Conservation (phyloP, 139 green algal genomes). For the Tetratostichococcus sp. region DNA sequence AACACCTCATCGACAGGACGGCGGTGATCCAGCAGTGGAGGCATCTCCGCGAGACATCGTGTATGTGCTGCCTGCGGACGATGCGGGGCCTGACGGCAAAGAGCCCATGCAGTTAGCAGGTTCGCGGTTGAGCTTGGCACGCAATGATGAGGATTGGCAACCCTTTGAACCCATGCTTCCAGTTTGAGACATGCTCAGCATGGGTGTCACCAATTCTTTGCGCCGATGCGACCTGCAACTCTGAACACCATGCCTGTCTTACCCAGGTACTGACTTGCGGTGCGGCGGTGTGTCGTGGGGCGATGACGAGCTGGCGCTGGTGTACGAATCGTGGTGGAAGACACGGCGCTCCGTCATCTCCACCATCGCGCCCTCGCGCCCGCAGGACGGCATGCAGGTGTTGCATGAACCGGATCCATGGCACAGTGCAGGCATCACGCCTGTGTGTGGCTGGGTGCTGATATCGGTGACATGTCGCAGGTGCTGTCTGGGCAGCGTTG, state of each 20-base stretch:
- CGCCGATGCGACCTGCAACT: no score
- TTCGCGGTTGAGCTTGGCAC: neutral
- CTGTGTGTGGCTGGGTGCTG: no score
- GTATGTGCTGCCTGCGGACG: slow-evolving; percentile 65
- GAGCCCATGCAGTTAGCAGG: neutral
- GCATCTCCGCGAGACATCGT: slow-evolving; percentile 89
- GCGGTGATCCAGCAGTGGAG: slow-evolving; percentile 81
- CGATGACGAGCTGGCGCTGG: slow-evolving; percentile 74
- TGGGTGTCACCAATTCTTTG: no score
- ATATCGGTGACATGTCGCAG: slow-evolving; percentile 10
- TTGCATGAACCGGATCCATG: no score
- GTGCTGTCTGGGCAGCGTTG: no score
- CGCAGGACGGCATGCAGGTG: slow-evolving; percentile 31
- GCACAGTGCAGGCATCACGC: no score
- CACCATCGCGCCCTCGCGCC: slow-evolving; percentile 44
- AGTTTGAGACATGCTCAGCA: no score
- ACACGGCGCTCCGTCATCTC: slow-evolving; percentile 50
- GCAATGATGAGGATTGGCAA: no score
- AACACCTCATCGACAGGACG: no score
- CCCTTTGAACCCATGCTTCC: no score
- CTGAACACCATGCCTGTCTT: no score
- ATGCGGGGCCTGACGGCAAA: slow-evolving; percentile 15
- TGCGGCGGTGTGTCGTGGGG: slow-evolving; percentile 85
- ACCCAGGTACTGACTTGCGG: slow-evolving; percentile 15
- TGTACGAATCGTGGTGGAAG: slow-evolving; percentile 92